Evolutionary conservation across 2,329 filamentous ascomycete species (phyloP).

Genomic region (Aureobasidium leucospermi): DNA sequence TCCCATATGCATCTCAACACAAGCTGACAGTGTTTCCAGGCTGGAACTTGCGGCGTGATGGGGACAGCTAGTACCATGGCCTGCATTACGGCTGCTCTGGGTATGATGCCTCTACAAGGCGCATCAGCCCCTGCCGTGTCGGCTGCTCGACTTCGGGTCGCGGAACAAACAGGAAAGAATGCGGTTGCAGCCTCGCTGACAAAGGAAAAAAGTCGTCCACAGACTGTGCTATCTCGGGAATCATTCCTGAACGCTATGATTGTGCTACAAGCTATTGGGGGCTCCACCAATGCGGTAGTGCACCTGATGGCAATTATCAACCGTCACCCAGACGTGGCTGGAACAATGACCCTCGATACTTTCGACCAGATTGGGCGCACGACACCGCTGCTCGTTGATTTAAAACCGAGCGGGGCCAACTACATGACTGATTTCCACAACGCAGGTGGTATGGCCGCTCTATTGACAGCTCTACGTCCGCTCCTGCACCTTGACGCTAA

Average conservation of each 20-base stretch:
- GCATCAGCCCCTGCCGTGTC: slow-evolving; percentile 49
- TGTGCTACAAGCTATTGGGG: slow-evolving; percentile 39
- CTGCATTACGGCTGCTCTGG: slow-evolving; percentile 45
- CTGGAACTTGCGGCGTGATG: slow-evolving; percentile 51
- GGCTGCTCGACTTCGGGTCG: slow-evolving; percentile 44
- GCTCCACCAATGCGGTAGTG: slow-evolving; percentile 37
- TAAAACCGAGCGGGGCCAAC: slow-evolving; percentile 47
- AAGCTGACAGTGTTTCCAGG: slow-evolving; percentile 6
- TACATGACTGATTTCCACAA: slow-evolving; percentile 47
- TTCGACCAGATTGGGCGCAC: slow-evolving; percentile 42
- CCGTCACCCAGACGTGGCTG: slow-evolving; percentile 41
- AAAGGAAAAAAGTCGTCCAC: slow-evolving; percentile 30
- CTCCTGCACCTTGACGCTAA: slow-evolving; percentile 39
- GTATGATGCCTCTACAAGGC: slow-evolving; percentile 46
- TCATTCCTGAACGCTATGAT: slow-evolving; percentile 43
- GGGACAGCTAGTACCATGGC: slow-evolving; percentile 52
- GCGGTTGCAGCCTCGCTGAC: slow-evolving; percentile 37
- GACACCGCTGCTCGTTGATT: slow-evolving; percentile 42
- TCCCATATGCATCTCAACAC: neutral
- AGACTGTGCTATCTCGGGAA: slow-evolving; percentile 38
- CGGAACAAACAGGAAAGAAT: slow-evolving; percentile 46
- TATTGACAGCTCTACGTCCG: slow-evolving; percentile 40
- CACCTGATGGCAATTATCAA: slow-evolving; percentile 42
- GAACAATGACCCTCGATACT: slow-evolving; percentile 38
- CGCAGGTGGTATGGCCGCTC: slow-evolving; percentile 43